phyloP scores from a whole-genome alignment of 2,329 filamentous ascomycete genomes.

The Cercospora citrullina region DNA sequence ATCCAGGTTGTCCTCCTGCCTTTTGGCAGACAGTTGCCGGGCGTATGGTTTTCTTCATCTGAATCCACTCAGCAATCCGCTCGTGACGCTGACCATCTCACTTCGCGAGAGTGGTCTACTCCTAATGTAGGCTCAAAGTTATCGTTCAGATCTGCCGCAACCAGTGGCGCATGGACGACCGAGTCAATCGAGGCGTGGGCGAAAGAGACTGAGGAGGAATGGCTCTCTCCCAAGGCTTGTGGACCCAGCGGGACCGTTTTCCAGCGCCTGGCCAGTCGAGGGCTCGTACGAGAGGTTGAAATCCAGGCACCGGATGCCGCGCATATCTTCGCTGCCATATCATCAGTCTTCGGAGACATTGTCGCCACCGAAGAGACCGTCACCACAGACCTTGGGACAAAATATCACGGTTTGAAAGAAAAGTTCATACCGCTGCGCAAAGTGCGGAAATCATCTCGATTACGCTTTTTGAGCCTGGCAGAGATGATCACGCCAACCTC shows the following conservation, averaged over 20 bases:
- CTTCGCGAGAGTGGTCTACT: slow-evolving; percentile 52
- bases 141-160: slow-evolving; percentile 34
- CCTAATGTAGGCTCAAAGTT: slow-evolving; percentile 25
- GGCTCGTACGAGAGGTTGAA: slow-evolving; percentile 65
- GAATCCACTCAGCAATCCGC: slow-evolving; percentile 40
- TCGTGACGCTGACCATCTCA: slow-evolving; percentile 42
- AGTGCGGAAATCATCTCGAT: slow-evolving; percentile 68
- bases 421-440: slow-evolving; percentile 76
- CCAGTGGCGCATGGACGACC: slow-evolving; percentile 51
- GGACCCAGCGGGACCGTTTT: slow-evolving; percentile 63
- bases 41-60: slow-evolving; percentile 53
- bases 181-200: slow-evolving; percentile 53
- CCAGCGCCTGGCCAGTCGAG: slow-evolving; percentile 71
- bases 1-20: slow-evolving; percentile 75
- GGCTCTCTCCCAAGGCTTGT: slow-evolving; percentile 69
- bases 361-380: slow-evolving; percentile 21
- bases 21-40: slow-evolving; percentile 58
- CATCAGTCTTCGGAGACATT: slow-evolving; percentile 60
- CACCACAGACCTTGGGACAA: slow-evolving; percentile 39
- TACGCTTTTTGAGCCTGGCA: slow-evolving; percentile 67
- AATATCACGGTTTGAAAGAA: slow-evolving; percentile 63
- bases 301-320: slow-evolving; percentile 65
- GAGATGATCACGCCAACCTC: slow-evolving; percentile 72
- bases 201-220: slow-evolving; percentile 49
- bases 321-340: slow-evolving; percentile 66